Evolutionary conservation across 805 yeast species (phyloP).

Genomic region (Lipomyces sp.): DNA sequence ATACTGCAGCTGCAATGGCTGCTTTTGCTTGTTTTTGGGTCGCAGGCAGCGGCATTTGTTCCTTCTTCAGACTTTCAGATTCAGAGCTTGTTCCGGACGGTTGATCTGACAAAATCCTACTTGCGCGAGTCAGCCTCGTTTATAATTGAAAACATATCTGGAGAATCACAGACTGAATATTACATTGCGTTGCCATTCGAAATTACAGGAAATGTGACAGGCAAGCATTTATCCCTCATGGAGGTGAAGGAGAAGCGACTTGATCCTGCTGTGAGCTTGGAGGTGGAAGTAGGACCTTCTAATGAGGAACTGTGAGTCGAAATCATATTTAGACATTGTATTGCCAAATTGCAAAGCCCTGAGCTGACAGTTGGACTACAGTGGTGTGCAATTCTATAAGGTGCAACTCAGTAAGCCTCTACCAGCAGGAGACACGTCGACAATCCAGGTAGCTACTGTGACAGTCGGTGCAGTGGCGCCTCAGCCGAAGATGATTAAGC

Average conservation of each 20-base stretch:
- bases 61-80: constrained; percentile 16
- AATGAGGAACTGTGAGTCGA: constrained; percentile 16
- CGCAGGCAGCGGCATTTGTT: background rate
- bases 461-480: constrained; percentile 59
- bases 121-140: constrained; percentile 64
- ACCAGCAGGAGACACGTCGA: constrained; percentile 61
- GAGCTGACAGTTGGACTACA: background rate
- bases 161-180: constrained; percentile 60
- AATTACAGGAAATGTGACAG: constrained; percentile 39
- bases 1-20: background rate
- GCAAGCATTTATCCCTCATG: constrained; percentile 14
- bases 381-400: constrained; percentile 11
- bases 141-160: constrained; percentile 61
- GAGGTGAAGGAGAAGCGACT: constrained; percentile 25
- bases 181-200: constrained; percentile 61
- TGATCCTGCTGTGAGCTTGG: constrained; percentile 11
- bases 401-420: constrained; percentile 59
- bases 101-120: constrained; percentile 72
- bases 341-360: background rate
- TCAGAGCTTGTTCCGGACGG: constrained; percentile 54
- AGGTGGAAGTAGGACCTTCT: constrained; percentile 1
- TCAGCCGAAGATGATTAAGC: constrained; percentile 63
- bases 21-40: background rate
- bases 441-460: constrained; percentile 57
- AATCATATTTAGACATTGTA: background rate